phyloP scores from a whole-genome alignment of 306 rosid species.

The Arachis stenosperma region DNA sequence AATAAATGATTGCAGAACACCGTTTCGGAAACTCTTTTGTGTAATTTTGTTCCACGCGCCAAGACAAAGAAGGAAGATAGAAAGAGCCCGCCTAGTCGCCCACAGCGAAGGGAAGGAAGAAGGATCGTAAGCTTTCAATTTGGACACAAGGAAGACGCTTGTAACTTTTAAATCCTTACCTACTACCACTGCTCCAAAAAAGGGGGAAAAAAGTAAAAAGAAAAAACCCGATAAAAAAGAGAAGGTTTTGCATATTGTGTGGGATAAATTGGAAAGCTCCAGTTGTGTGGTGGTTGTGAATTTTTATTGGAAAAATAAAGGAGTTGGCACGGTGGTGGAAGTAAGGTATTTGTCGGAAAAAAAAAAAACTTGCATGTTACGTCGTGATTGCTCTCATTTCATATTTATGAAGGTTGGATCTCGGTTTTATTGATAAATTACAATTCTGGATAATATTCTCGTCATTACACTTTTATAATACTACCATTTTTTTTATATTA shows the following conservation, averaged over 20 bases:
- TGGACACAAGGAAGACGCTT: slow-evolving; percentile 8
- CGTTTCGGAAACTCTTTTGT: not conserved
- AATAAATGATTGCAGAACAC: slow-evolving; percentile 1
- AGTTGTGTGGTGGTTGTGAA: too few species aligned
- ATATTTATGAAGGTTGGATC: slow-evolving; percentile 17
- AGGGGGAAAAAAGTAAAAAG: too few species aligned
- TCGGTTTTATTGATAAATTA: not conserved
- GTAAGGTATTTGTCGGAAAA: slow-evolving; percentile 34
- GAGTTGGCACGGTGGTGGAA: slow-evolving; percentile 43
- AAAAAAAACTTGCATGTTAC: slow-evolving; percentile 18
- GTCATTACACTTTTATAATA: not conserved
- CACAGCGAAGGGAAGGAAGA: not conserved
- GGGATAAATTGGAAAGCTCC: not conserved
- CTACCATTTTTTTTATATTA: not conserved
- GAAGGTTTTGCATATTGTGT: not conserved
- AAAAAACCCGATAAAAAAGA: not conserved
- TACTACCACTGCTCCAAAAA: slow-evolving; percentile 7
- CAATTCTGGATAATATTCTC: slow-evolving; percentile 42
- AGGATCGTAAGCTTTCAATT: slow-evolving; percentile 26
- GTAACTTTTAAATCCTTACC: slow-evolving; percentile 37
- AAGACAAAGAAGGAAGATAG: not conserved
- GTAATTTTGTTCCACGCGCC: slow-evolving; percentile 32
- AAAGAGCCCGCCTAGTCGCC: not conserved
- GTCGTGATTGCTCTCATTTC: slow-evolving; percentile 33
- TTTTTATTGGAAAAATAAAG: slow-evolving; percentile 25